phyloP scores from a whole-genome alignment of 108 stramenopile species.

The Bacterosira constricta region DNA sequence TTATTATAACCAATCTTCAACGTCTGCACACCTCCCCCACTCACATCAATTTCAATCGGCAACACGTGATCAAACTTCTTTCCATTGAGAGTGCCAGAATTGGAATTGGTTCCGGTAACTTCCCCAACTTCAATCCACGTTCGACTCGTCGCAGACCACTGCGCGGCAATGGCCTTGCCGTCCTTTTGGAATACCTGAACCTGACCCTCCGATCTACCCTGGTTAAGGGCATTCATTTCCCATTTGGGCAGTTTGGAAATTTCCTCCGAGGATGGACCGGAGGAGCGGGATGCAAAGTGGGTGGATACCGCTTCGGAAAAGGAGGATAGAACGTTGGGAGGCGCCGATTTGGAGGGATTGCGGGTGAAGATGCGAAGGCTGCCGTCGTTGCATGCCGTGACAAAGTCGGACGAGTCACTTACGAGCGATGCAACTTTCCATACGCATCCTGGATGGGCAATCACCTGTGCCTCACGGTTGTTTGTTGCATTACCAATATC shows the following conservation, averaged over 20 bases:
- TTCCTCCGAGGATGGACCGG: slow-evolving; percentile 81
- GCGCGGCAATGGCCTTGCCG: slow-evolving; percentile 86
- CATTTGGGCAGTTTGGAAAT: slow-evolving; percentile 88
- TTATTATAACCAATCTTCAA: slow-evolving; percentile 95
- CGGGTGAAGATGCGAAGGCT: slow-evolving; percentile 78
- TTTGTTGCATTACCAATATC: slow-evolving; percentile 21
- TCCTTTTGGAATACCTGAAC: slow-evolving; percentile 91
- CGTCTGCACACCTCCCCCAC: slow-evolving; percentile 82
- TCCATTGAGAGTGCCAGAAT: slow-evolving; percentile 84
- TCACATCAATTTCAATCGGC: slow-evolving; percentile 93
- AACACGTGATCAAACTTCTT: slow-evolving; percentile 90
- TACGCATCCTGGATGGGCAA: slow-evolving; percentile 78
- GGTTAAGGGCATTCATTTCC: slow-evolving; percentile 70
- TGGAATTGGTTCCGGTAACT: slow-evolving; percentile 85
- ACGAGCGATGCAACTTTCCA: slow-evolving; percentile 64
- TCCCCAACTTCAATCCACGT: slow-evolving; percentile 97
- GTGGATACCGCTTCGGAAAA: slow-evolving; percentile 67
- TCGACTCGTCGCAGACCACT: slow-evolving; percentile 80
- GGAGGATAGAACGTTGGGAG: slow-evolving; percentile 56
- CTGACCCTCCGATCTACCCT: slow-evolving; percentile 87
- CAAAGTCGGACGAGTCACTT: slow-evolving; percentile 70
- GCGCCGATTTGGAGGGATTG: slow-evolving; percentile 64
- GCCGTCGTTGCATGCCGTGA: slow-evolving; percentile 91
- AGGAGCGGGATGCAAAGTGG: slow-evolving; percentile 48
- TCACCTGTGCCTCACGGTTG: slow-evolving; percentile 47